These are phyloP conservation scores for Skeletonema menzelii DNA, from an alignment of 108 stramenopile species.

Conservation along the genomic window DNA sequence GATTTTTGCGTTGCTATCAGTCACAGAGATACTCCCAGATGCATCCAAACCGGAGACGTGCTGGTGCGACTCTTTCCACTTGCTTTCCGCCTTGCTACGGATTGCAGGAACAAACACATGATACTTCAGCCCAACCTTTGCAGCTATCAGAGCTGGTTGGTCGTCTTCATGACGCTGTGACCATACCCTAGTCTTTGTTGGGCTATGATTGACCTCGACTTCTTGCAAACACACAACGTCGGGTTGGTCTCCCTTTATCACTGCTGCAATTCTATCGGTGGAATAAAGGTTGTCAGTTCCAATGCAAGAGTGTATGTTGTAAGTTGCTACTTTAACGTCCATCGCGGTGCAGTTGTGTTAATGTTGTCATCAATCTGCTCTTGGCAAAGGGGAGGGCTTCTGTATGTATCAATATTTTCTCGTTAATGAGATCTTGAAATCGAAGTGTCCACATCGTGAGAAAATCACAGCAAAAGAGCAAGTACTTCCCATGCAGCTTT, in stretches of 20 bases:
- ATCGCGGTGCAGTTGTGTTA: not conserved
- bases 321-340: not conserved
- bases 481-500: too few relatives aligned
- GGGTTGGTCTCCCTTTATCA: conserved; percentile 8
- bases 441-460: too few relatives aligned
- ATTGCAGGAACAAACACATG: conserved; percentile 16
- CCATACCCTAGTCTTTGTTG: conserved; percentile 4
- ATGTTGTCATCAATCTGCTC: too few relatives aligned
- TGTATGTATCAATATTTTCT: too few relatives aligned
- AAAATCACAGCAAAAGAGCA: too few relatives aligned
- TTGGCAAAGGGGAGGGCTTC: too few relatives aligned
- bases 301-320: conserved; percentile 19
- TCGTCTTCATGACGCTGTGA: conserved; percentile 1
- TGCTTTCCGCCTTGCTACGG: conserved; percentile 2
- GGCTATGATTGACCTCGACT: conserved; percentile 42
- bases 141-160: not conserved
- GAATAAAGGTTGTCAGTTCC: conserved; percentile 12
- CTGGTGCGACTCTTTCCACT: conserved; percentile 13
- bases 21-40: not conserved
- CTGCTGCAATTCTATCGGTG: not conserved
- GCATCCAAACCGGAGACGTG: not conserved
- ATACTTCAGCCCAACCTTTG: not conserved
- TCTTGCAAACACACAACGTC: conserved; percentile 69
- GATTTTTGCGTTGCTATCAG: not conserved
- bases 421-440: too few relatives aligned